A percentile compares a stretch with the other conserved stretches of the same genome.
phyloP scores from a whole-genome alignment of 352 stramenopile genomes.

The Pythium rhizo-oryzae region DNA sequence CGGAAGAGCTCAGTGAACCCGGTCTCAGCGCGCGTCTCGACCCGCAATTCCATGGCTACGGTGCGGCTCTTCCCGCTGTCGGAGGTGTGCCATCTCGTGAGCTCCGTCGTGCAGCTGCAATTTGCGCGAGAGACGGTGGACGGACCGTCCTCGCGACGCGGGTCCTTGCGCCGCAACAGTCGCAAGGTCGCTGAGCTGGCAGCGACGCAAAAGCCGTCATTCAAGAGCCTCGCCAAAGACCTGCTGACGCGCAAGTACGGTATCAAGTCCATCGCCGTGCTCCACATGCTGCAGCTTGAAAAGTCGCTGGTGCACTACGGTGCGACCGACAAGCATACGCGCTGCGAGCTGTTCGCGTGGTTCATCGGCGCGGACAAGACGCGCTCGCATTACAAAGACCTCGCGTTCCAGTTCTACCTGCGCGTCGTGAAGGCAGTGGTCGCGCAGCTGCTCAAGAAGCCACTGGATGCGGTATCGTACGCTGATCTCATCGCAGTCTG shows the following conservation, averaged over 20 bases:
- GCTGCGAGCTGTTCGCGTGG: slow-evolving; percentile 69
- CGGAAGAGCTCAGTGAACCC: slow-evolving; percentile 6
- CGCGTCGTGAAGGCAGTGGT: slow-evolving; percentile 49
- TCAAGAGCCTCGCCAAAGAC: slow-evolving; percentile 64
- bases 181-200: background rate
- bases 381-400: slow-evolving; percentile 45
- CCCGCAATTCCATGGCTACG: slow-evolving; percentile 34
- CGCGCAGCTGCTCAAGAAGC: slow-evolving; percentile 42
- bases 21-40: slow-evolving; percentile 14
- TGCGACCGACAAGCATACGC: slow-evolving; percentile 44
- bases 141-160: background rate
- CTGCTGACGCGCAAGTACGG: slow-evolving; percentile 72
- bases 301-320: slow-evolving; percentile 64
- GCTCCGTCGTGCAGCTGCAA: slow-evolving; percentile 60
- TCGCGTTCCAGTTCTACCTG: slow-evolving; percentile 66
- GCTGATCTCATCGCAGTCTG: slow-evolving; percentile 49
- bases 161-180: slow-evolving; percentile 25
- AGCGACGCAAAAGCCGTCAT: slow-evolving; percentile 25
- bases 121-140: slow-evolving; percentile 55
- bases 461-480: slow-evolving; percentile 37
- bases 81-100: slow-evolving; percentile 67
- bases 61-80: slow-evolving; percentile 54
- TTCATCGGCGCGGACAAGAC: slow-evolving; percentile 61
- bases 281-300: slow-evolving; percentile 71
- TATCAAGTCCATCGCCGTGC: slow-evolving; percentile 73